These are phyloP conservation scores for Thelonectria discophora DNA, from an alignment of 2,329 filamentous ascomycete genomes.

Conservation along the genomic window DNA sequence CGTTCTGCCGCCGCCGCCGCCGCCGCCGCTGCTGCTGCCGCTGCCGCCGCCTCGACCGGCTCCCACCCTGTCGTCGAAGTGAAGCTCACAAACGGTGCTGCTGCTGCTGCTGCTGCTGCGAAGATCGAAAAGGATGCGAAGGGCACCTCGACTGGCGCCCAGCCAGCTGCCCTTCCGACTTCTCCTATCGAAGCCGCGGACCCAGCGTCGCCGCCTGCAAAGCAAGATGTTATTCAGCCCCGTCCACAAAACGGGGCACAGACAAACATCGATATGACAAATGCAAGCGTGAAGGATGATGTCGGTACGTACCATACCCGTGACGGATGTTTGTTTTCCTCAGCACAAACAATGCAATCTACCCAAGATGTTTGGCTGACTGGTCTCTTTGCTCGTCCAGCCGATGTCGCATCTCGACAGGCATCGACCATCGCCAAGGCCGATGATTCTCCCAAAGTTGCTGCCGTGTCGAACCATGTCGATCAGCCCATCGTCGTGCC, in stretches of 20 bases:
- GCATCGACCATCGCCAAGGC: conserved; percentile 28
- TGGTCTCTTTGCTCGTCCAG: conserved; percentile 17
- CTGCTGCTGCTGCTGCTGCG: conserved; percentile 8
- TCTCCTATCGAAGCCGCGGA: conserved; percentile 19
- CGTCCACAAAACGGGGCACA: conserved; percentile 27
- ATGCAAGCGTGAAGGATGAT: conserved; percentile 27
- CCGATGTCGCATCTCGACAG: conserved; percentile 30
- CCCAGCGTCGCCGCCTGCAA: conserved; percentile 26
- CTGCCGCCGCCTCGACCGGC: conserved; percentile 25
- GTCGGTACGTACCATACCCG: conserved; percentile 35
- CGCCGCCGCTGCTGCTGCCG: conserved; percentile 36
- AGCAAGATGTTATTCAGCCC: conserved; percentile 21
- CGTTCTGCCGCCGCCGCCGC: conserved; percentile 47
- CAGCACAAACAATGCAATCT: not conserved
- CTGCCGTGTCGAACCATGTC: conserved; percentile 28
- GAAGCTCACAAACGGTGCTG: conserved; percentile 36
- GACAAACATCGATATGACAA: conserved; percentile 20
- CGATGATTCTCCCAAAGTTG: conserved; percentile 28
- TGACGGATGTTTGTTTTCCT: conserved; percentile 11
- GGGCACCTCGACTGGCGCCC: conserved; percentile 17
- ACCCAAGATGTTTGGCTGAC: conserved; percentile 25
- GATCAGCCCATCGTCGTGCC: conserved; percentile 38
- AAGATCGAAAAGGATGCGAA: conserved; percentile 21
- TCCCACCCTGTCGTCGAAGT: conserved; percentile 28
- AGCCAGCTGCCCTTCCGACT: conserved; percentile 9